phyloP scores from a whole-genome alignment of 345 rosid genomes.

The Psidium friedrichsthalianum region DNA sequence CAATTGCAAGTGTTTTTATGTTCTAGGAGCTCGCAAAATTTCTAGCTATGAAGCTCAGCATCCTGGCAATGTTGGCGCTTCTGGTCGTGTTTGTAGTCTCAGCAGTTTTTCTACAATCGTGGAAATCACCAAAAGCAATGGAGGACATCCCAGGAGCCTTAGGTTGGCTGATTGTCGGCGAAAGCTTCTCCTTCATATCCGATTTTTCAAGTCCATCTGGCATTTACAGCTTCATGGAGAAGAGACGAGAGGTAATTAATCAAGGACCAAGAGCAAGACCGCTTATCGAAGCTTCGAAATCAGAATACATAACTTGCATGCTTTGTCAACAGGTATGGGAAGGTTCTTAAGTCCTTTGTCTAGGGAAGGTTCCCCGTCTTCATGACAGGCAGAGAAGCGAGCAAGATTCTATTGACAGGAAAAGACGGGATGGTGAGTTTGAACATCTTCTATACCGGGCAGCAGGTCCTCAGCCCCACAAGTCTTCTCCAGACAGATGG shows the following conservation, averaged over 20 bases:
- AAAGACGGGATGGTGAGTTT: conserved; percentile 69
- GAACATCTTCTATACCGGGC: conserved; percentile 58
- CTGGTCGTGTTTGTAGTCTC: conserved; percentile 10
- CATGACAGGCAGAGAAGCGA: conserved; percentile 64
- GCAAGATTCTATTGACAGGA: conserved; percentile 54
- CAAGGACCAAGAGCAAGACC: neutral
- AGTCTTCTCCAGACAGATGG: conserved; percentile 58
- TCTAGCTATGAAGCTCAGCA: conserved; percentile 26
- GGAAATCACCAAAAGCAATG: conserved; percentile 44
- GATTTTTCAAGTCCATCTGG: too few species aligned
- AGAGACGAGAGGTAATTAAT: conserved; percentile 39
- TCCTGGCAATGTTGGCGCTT: conserved; percentile 12
- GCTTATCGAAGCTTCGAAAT: neutral
- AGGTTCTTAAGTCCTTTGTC: conserved; percentile 45
- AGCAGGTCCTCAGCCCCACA: conserved; percentile 47
- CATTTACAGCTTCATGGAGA: conserved; percentile 21
- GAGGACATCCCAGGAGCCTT: conserved; percentile 44
- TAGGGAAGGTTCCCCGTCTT: conserved; percentile 46
- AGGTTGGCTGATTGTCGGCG: conserved; percentile 58
- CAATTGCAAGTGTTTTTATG: neutral
- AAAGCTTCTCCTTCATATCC: conserved; percentile 12
- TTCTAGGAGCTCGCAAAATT: neutral
- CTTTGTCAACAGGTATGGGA: conserved; percentile 31
- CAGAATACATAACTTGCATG: neutral
- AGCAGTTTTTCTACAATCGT: conserved; percentile 10